Base-by-base conservation (phyloP, 495 filamentous ascomycete genomes). In the Aspergillus sclerotioniger region DNA sequence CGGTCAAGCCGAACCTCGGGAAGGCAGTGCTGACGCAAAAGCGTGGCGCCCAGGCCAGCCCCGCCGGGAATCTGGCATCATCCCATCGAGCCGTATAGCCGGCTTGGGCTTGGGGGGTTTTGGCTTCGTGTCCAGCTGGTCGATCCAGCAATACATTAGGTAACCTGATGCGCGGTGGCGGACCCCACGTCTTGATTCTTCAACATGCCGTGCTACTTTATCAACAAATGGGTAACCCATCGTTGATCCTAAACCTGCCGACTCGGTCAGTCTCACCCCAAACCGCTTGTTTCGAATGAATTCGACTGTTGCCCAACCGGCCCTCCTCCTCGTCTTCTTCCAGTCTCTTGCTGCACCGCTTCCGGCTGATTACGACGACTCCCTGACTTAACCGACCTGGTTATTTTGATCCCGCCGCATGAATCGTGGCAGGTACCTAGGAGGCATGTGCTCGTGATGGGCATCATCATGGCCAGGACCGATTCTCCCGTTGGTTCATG, bases 31-130 rank as follows among this genome's bases (percentile, higher is more conserved):
- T 17, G 37, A 43, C 25, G 5, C 2, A 25, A 50, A 49, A 20
- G 13, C 48, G 29, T 35, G 28, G n/a, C 50, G 19, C 44, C 56
- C 56, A 48, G 69, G 63, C 63, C 54, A 63, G 71, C 65, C 66
- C 61, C 62, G 71, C 71, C 69, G 54, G 72, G 71, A 68, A 62
- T 64, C 70, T 72, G 71, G 67, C 71, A 21, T 20, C 45, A 47
- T 21, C 45, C 16, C 17, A 12, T 47, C 17, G 17, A 31, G 46
- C 46, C 46, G 46, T 21, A 49, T 31, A 28, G 46, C 46, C 46
- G 43, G 19, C 37, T 45, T 45, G 43, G 43, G 19, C n/a, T n/a
- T n/a, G n/a, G n/a, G n/a, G n/a, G n/a, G n/a, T n/a, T 37, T 37
- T n/a, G 43, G 20, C 17, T 19, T 56, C 54, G 55, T 51, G 28